Base-by-base conservation (phyloP, 2,329 filamentous ascomycete genomes). In the Sclerotiophoma versabilis region DNA sequence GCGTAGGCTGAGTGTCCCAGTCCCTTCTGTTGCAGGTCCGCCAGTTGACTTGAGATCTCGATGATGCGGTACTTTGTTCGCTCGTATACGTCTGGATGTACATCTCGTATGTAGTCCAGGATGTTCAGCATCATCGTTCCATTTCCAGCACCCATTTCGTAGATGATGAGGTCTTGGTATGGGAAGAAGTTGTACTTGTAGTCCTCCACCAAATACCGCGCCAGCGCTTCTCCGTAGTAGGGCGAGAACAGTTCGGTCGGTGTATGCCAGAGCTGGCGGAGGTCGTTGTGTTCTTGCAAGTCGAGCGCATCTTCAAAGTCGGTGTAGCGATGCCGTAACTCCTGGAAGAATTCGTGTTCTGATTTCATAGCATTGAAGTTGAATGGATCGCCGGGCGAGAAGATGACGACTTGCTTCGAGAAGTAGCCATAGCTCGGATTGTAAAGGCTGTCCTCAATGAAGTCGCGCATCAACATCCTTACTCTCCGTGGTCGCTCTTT, bases 71-170 rank as follows among this genome's bases (percentile, higher is more conserved):
- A 99, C 70, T 92, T 90, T 5, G 95, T 99, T 54, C 95, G 87
- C 66, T 90, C 89, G 77, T 99, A 99, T 26, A 99, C 93, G 61
- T 93, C 90, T 0, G 93, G 92, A 67, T 98, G 91, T 37, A 88
- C 83, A 62, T 91, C 88, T 59, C 93, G 90, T 74, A 99, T 96
- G 76, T 96, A 96, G 80, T 99, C 93, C 58, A 99, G 84, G 53
- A 99, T 93, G 76, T 99, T 99, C 72, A 95, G 83, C 95, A 99
- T 99, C 72, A 99, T 84, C 0, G 96, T 99, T 59, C 95, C 95
- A 68, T 96, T 93, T 66, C 95, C 95, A 32, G 95, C 95, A 46
- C 95, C 95, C 90, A 99, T 96, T 75, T 99, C 95, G 83, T 97
- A 99, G 75, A 99, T 96, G 67, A 96, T 91, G 46, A 99, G 84